Evolutionary conservation across 2,329 filamentous ascomycete genomes (phyloP).

Genomic region (Biscogniauxia mediterranea): DNA sequence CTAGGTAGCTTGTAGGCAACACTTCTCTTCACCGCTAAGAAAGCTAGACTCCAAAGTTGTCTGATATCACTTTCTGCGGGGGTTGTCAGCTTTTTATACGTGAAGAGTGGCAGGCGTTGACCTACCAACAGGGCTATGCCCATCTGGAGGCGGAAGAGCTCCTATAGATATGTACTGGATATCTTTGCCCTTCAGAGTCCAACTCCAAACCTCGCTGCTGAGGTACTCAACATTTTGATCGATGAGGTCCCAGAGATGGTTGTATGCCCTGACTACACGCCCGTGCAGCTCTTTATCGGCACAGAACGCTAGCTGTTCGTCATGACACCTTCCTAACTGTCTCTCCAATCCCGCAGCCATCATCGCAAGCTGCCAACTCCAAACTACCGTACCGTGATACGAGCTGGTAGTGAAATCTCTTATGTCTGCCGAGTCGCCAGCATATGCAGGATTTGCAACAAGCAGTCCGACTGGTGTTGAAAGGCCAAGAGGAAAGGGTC

Average conservation of each 20-base stretch:
- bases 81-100: not conserved
- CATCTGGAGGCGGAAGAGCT: constrained; percentile 46
- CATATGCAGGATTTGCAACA: constrained; percentile 61
- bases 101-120: constrained; percentile 2
- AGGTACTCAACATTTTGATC: constrained; percentile 52
- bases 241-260: constrained; percentile 59
- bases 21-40: constrained; percentile 51
- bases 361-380: constrained; percentile 64
- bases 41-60: constrained; percentile 59
- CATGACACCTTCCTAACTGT: constrained; percentile 53
- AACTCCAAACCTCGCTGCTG: constrained; percentile 62
- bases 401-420: constrained; percentile 54
- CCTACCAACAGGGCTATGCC: constrained; percentile 36
- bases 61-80: constrained; percentile 49
- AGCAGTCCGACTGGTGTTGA: constrained; percentile 55
- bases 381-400: constrained; percentile 64
- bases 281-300: constrained; percentile 38
- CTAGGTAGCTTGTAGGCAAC: constrained; percentile 11
- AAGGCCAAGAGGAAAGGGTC: constrained; percentile 58
- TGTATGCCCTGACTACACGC: constrained; percentile 53
- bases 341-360: constrained; percentile 59
- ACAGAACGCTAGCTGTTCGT: constrained; percentile 49
- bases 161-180: constrained; percentile 53
- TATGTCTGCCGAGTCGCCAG: constrained; percentile 44
- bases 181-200: constrained; percentile 48